These are phyloP conservation scores for Suhomyces terraborum DNA, from an alignment of 1,139 yeast species.

Conservation along the genomic window DNA sequence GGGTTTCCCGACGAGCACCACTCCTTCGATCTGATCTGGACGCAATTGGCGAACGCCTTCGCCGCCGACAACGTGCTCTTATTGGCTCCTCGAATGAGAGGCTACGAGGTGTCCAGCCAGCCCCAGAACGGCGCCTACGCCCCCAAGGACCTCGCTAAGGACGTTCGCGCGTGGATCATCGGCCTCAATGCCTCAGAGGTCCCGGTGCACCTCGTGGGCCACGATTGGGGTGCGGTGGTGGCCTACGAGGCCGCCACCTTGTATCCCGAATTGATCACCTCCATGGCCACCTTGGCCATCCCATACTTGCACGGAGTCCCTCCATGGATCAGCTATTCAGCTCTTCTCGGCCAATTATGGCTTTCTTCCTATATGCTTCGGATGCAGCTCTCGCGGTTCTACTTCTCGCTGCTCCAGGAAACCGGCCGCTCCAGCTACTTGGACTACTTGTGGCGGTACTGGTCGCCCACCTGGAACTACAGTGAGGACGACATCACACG, in stretches of 20 bases:
- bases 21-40: constrained; percentile 32
- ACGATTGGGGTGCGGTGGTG: constrained; percentile 51
- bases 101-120: constrained; percentile 42
- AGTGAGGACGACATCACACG: constrained; percentile 29
- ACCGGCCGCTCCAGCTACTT: constrained; percentile 30
- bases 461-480: constrained; percentile 47
- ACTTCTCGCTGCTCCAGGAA: constrained; percentile 24
- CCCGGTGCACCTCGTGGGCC: constrained; percentile 47
- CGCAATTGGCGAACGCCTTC: constrained; percentile 24
- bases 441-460: constrained; percentile 38
- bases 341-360: constrained; percentile 40
- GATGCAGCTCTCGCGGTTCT: constrained; percentile 38
- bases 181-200: constrained; percentile 23
- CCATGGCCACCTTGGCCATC: constrained; percentile 43
- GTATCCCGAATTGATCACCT: constrained; percentile 39
- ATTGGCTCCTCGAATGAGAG: constrained; percentile 44
- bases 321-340: constrained; percentile 30
- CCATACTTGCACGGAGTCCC: constrained; percentile 38
- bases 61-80: constrained; percentile 26
- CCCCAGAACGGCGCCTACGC: constrained; percentile 31
- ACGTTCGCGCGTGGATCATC: constrained; percentile 39
- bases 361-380: constrained; percentile 43
- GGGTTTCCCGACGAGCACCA: constrained; percentile 48
- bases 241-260: constrained; percentile 38
- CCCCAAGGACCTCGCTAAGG: constrained; percentile 36